These are phyloP conservation scores for Xylaria sp. DNA, from an alignment of 2,329 filamentous ascomycete species.

Conservation along the genomic window DNA sequence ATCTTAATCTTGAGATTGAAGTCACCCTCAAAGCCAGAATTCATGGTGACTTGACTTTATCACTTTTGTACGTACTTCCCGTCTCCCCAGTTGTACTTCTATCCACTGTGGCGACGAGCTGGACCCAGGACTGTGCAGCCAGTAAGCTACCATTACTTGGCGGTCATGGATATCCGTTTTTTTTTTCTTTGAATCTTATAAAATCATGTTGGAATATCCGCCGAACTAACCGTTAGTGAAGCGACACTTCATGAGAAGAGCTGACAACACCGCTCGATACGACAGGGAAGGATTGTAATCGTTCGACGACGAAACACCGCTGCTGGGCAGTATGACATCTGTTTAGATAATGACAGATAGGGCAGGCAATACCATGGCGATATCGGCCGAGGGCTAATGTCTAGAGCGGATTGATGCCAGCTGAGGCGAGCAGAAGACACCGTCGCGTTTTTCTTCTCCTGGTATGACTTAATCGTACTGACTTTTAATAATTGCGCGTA, in stretches of 20 bases:
- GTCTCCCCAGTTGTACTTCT: conserved; percentile 34
- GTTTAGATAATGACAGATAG: background rate
- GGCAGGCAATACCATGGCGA: background rate
- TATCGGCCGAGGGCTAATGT: background rate
- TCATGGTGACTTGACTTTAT: conserved; percentile 78
- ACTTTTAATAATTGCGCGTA: conserved; percentile 7
- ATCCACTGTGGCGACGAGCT: background rate
- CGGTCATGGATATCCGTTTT: background rate
- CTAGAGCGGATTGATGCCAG: background rate
- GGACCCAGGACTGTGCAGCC: background rate
- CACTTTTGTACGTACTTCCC: conserved; percentile 40
- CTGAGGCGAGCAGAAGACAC: background rate
- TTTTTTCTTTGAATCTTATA: background rate
- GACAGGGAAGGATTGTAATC: background rate
- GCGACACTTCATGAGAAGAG: conserved; percentile 30
- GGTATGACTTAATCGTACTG: background rate
- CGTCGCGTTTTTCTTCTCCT: background rate
- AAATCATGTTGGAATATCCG: background rate
- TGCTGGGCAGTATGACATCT: background rate
- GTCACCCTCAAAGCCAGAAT: conserved; percentile 88
- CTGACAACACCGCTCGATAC: background rate
- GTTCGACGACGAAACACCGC: background rate
- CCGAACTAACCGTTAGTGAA: conserved; percentile 24
- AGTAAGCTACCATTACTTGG: background rate
- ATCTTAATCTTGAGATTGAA: conserved; percentile 85